Conservation (phyloP, 129 eudicot species). For the carrot (Daucus carota) region DH1_v3.0 NC_030381.2:25425001-25425500, state of each 20-base stretch:
- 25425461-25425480: not conserved
- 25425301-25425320: not conserved
- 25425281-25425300: not conserved
- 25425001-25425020: too few species aligned
- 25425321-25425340: constrained; percentile 2
- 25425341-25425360: not conserved
- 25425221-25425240: not conserved
- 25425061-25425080: constrained; percentile 13
- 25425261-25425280: not conserved
- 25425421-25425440: not conserved
- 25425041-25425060: not conserved
- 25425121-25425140: constrained; percentile 1
- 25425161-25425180: constrained; percentile 5
- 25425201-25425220: constrained; percentile 13
- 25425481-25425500: not conserved
- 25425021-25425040: not conserved
- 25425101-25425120: constrained; percentile 14
- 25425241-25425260: not conserved
- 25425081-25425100: constrained; percentile 2
- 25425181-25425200: constrained; percentile 10
- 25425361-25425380: not conserved
- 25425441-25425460: not conserved
- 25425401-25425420: not conserved
- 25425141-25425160: constrained; percentile 14
- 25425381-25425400: constrained; percentile 5